phyloP scores from a whole-genome alignment of 352 stramenopile species.

The Halophytophthora batemanensis region DNA sequence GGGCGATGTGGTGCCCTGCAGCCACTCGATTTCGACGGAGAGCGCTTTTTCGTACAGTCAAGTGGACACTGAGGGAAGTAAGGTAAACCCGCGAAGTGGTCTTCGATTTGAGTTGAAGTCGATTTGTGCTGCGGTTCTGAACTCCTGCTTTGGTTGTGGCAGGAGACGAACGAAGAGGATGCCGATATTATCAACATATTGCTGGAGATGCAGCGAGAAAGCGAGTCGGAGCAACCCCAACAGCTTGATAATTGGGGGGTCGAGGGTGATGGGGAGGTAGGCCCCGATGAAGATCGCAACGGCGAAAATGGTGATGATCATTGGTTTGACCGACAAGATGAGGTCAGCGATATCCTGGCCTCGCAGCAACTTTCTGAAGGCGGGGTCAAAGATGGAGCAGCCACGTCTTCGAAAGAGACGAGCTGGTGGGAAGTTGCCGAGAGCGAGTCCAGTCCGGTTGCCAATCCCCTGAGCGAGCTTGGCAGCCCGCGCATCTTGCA shows the following conservation, averaged over 20 bases:
- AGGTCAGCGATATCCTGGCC: slow-evolving; percentile 70
- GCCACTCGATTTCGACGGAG: slow-evolving; percentile 42
- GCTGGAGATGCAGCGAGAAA: slow-evolving; percentile 44
- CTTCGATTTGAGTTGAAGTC: no score
- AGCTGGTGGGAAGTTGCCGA: slow-evolving; percentile 60
- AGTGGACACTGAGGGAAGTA: slow-evolving; percentile 12
- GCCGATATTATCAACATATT: slow-evolving; percentile 49
- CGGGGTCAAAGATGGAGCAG: slow-evolving; percentile 1
- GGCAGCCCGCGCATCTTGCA: slow-evolving; percentile 41
- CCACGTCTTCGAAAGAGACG: slow-evolving; percentile 9
- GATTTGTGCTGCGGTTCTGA: neutral
- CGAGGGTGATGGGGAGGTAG: slow-evolving; percentile 14
- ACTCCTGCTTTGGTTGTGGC: neutral
- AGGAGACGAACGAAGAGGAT: slow-evolving; percentile 35
- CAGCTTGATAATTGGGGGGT: slow-evolving; percentile 12
- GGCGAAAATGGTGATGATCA: slow-evolving; percentile 24
- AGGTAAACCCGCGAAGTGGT: slow-evolving; percentile 6
- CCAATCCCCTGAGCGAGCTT: slow-evolving; percentile 44
- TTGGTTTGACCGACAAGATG: slow-evolving; percentile 25
- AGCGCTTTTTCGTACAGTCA: slow-evolving; percentile 60
- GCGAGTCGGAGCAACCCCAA: slow-evolving; percentile 1
- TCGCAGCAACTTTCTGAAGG: slow-evolving; percentile 43
- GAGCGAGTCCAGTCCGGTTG: slow-evolving; percentile 17
- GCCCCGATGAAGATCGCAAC: slow-evolving; percentile 15
- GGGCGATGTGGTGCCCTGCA: slow-evolving; percentile 28